Conservation (phyloP, 2,329 filamentous ascomycete species). For the Trichoderma harzianum region DNA sequence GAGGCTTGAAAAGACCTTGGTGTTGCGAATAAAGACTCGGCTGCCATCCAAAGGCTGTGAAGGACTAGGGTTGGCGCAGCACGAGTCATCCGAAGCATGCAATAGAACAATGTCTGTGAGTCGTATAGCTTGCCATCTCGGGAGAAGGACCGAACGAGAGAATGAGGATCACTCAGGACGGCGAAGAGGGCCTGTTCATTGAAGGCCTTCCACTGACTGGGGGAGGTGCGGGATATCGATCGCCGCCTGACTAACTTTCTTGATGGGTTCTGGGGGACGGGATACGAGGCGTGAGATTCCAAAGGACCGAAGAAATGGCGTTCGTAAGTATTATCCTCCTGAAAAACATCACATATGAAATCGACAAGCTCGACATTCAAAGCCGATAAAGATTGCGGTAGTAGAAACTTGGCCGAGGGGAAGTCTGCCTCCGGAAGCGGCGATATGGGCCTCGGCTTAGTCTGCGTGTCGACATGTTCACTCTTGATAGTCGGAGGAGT, state of each 20-base stretch:
- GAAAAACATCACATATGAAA: slow-evolving; percentile 58
- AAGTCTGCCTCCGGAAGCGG: neutral
- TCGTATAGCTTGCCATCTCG: slow-evolving; percentile 51
- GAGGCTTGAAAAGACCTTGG: slow-evolving; percentile 44
- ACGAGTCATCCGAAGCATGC: slow-evolving; percentile 57
- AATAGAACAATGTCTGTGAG: slow-evolving; percentile 61
- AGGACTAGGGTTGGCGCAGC: slow-evolving; percentile 57
- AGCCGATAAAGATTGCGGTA: slow-evolving; percentile 55
- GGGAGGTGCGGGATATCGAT: slow-evolving; percentile 17
- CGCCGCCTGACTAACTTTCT: slow-evolving; percentile 19
- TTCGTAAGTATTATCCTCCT: slow-evolving; percentile 54
- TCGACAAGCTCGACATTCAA: slow-evolving; percentile 56
- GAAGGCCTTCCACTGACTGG: slow-evolving; percentile 56
- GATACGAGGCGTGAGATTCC: slow-evolving; percentile 18
- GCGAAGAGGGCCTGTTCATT: slow-evolving; percentile 63
- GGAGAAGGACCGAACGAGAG: slow-evolving; percentile 56
- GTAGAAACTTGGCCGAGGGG: slow-evolving; percentile 25
- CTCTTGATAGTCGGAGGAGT: slow-evolving; percentile 28
- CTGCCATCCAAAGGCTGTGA: slow-evolving; percentile 62
- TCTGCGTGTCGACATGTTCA: neutral
- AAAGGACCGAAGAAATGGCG: slow-evolving; percentile 42
- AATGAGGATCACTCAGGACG: slow-evolving; percentile 56
- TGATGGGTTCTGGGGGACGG: slow-evolving; percentile 19
- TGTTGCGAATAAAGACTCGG: slow-evolving; percentile 56
- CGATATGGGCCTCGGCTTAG: slow-evolving; percentile 5